phyloP scores from a whole-genome alignment of 371 early-diverging fungal genomes.

The Lichtheimia ramosa region DNA sequence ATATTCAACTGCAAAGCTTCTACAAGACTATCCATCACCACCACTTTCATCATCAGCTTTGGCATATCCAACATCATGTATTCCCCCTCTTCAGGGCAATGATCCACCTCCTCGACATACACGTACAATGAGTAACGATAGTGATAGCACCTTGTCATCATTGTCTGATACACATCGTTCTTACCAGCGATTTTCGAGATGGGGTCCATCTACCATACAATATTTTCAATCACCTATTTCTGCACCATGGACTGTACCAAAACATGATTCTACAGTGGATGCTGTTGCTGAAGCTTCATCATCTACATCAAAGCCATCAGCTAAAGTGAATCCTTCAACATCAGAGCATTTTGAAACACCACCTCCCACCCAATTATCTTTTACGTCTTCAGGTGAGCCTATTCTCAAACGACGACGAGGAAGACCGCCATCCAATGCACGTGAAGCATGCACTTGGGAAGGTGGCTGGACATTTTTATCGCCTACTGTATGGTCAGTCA shows the following conservation, averaged over 20 bases:
- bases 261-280: neutral
- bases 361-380: slow-evolving; percentile 28
- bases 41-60: slow-evolving; percentile 15
- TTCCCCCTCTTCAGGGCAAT: slow-evolving; percentile 18
- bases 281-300: neutral
- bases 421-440: slow-evolving; percentile 30
- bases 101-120: slow-evolving; percentile 13
- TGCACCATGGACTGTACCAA: neutral
- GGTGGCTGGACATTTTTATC: slow-evolving; percentile 49
- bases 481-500: slow-evolving; percentile 51
- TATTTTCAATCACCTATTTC: neutral
- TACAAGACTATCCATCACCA: neutral
- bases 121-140: neutral
- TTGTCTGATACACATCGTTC: neutral
- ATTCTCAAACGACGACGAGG: slow-evolving; percentile 46
- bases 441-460: slow-evolving; percentile 23
- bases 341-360: neutral
- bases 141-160: neutral
- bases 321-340: neutral
- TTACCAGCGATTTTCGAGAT: neutral
- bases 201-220: neutral
- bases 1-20: slow-evolving; percentile 15
- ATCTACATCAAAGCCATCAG: neutral
- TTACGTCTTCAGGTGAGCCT: slow-evolving; percentile 33
- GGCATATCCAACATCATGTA: neutral